Evolutionary conservation across 129 eudicot genomes (phyloP), one percentile per base, ranked within the genome.

Genomic region (Daucus carota): DNA sequence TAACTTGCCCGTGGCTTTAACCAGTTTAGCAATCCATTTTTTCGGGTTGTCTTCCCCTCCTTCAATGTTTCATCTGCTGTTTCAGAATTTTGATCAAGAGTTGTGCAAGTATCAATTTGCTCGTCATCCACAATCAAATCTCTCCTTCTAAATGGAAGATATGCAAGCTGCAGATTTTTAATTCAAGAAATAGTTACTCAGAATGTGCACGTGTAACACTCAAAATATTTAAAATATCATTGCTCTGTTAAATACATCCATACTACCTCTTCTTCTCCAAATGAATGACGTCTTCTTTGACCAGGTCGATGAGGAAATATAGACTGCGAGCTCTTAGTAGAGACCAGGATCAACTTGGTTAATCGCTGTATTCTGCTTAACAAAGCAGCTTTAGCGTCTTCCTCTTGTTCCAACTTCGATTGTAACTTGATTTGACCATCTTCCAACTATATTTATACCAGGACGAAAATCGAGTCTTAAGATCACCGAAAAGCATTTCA

Each of bases 341-440:
- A 94, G 80, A 94, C 99, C 78, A 94, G 83, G 48, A 94, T 94
- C 84, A 94, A 82, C 83, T 91, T 94, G 59, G 99, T 94, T 68
- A 94, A 79, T 81, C 96, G 87, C 75, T 94, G 99, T 78, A 94
- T 94, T 81, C 99, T 91, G 76, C 93, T 85, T 80, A 94, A 77
- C 77, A 94, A 85, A 75, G 97, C 99, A 76, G 90, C 96, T 84
- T 94, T 94, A 62, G 99, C 97, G 79, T 94, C 99, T 87, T 94
- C 99, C 87, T 91, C 99, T 86, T 94, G 89, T 83, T 94, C 97
- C 85, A 94, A 78, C 78, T 96, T 89, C 67, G 97, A 94, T 76
- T 91, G 99, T 87, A 87, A 77, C 83, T 85, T 92, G 86, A 94
- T 83, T 81, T 94, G 97, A 79, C 97, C 99, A 84, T 91, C 97